phyloP scores from a whole-genome alignment of 208 protist genomes.

The Tritrichomonas musculus region DNA sequence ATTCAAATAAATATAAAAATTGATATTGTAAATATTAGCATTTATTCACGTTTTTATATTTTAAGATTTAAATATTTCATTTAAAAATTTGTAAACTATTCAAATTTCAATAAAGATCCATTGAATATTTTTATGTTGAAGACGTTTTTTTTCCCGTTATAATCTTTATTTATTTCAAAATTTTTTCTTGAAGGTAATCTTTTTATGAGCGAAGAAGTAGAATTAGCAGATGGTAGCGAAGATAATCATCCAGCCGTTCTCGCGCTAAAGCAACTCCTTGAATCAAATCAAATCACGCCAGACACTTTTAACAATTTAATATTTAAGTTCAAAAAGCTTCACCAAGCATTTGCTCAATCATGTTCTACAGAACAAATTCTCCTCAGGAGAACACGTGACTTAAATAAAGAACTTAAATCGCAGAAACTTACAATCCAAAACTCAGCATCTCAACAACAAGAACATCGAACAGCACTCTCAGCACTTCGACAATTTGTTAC shows the following conservation, averaged over 20 bases:
- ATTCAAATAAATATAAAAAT: no score
- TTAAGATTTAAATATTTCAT: no score
- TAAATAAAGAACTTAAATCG: background rate
- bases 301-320: background rate
- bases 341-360: constrained; percentile 3
- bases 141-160: no score
- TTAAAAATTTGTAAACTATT: no score
- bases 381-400: background rate
- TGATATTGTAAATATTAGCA: no score
- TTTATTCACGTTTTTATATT: no score
- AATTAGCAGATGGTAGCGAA: background rate
- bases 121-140: no score
- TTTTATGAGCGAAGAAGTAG: background rate
- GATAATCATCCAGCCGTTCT: background rate
- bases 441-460: constrained; percentile 33
- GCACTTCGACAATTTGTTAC: background rate
- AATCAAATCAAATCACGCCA: background rate
- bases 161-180: no score
- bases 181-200: no score
- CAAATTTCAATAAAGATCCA: no score
- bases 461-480: background rate
- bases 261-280: background rate
- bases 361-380: constrained; percentile 22
- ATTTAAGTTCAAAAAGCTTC: constrained; percentile 25
- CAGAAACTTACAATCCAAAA: constrained; percentile 25